Conservation (phyloP, 116 monocot genomes). For the Posidonia oceanica region DNA sequence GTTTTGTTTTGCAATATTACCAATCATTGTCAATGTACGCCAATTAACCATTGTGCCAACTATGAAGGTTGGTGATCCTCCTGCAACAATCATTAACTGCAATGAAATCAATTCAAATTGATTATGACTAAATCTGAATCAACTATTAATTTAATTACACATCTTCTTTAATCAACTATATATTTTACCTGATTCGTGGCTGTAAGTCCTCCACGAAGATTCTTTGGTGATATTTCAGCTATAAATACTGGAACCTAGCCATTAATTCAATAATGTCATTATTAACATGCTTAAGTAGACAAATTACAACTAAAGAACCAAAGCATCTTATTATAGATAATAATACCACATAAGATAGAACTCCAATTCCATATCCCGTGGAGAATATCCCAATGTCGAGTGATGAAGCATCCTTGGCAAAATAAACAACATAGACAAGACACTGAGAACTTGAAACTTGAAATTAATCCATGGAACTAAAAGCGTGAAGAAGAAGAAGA, state of each 20-base stretch:
- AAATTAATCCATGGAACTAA: background rate
- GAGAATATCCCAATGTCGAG: constrained; percentile 43
- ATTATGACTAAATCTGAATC: no score
- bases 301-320: background rate
- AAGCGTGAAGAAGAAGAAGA: background rate
- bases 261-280: background rate
- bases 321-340: background rate
- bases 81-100: no score
- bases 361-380: constrained; percentile 49
- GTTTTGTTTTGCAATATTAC: no score
- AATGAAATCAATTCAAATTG: no score
- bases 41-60: no score
- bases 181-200: constrained; percentile 43
- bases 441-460: background rate
- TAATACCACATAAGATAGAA: constrained; percentile 68
- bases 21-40: no score
- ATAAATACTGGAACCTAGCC: constrained; percentile 48
- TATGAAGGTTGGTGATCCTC: no score
- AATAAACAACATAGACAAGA: background rate
- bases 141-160: no score
- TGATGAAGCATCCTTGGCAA: constrained; percentile 18
- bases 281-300: background rate
- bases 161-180: no score
- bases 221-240: constrained; percentile 68
- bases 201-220: constrained; percentile 53